Conservation (phyloP, 345 rosid species). For the Rhizophora mangle region DNA sequence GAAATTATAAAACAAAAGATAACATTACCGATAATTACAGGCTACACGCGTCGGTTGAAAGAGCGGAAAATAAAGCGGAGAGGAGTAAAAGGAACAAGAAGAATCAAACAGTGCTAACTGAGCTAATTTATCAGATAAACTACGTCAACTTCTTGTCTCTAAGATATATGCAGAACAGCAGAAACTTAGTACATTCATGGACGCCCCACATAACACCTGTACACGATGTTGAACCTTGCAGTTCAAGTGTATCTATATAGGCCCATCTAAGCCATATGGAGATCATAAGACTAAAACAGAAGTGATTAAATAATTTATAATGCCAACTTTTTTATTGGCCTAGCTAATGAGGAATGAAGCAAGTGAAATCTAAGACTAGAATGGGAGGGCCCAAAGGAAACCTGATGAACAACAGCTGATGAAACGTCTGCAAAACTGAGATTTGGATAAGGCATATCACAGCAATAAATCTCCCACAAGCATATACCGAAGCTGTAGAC, state of each 20-base stretch:
- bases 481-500: neutral
- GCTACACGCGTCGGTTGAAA: too few species aligned
- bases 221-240: neutral
- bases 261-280: neutral
- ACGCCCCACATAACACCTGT: neutral
- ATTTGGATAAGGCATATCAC: neutral
- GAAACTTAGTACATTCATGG: neutral
- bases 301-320: neutral
- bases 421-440: neutral
- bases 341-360: neutral
- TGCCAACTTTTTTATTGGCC: neutral
- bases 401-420: neutral
- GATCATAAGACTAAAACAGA: neutral
- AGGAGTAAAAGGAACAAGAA: too few species aligned
- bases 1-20: too few species aligned
- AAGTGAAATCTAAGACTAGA: neutral
- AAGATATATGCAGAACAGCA: neutral
- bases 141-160: neutral
- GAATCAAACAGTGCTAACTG: too few species aligned
- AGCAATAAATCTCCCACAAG: slow-evolving; percentile 11
- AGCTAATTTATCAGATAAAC: neutral
- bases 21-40: too few species aligned
- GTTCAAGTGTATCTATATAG: neutral
- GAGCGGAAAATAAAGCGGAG: too few species aligned
- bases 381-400: neutral